phyloP scores from a whole-genome alignment of 805 yeast genomes.

The Saccharomycopsis sp. region DNA sequence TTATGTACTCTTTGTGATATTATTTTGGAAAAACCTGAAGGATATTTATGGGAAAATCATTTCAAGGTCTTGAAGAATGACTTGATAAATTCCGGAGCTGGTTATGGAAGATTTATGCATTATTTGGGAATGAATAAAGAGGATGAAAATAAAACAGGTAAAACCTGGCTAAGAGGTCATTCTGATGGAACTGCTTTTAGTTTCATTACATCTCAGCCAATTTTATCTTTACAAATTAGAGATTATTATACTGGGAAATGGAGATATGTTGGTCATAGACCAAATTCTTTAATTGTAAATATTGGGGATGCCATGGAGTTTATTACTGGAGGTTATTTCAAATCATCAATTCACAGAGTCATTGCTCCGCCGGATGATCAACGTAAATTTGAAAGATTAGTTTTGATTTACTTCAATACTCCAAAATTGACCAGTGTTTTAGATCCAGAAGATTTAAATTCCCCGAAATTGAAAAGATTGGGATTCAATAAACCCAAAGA shows the following conservation, averaged over 20 bases:
- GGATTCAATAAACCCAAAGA: constrained; percentile 23
- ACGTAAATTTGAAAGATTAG: constrained; percentile 22
- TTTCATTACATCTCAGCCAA: constrained; percentile 32
- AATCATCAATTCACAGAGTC: constrained; percentile 28
- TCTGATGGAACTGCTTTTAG: constrained; percentile 30
- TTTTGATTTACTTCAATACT: constrained; percentile 26
- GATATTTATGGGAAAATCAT: constrained; percentile 29
- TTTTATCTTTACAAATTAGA: constrained; percentile 30
- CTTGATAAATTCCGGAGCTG: constrained; percentile 28
- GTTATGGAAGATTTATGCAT: constrained; percentile 29
- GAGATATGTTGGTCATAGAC: constrained; percentile 32
- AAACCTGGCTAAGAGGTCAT: constrained; percentile 36
- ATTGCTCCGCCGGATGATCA: constrained; percentile 28
- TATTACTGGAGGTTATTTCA: constrained; percentile 28
- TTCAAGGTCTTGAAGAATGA: constrained; percentile 28
- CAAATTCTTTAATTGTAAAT: constrained; percentile 31
- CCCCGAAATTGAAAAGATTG: constrained; percentile 22
- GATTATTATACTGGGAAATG: constrained; percentile 29
- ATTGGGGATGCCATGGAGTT: constrained; percentile 34
- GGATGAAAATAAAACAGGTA: constrained; percentile 26
- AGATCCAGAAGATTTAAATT: constrained; percentile 26
- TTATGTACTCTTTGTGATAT: constrained; percentile 33
- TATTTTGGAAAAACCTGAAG: constrained; percentile 36
- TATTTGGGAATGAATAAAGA: constrained; percentile 27
- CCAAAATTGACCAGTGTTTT: constrained; percentile 23